A percentile compares a stretch with the other conserved stretches of the same genome.
These are phyloP conservation scores for Ilyonectria mors-panacis DNA, from an alignment of 2,329 filamentous ascomycete genomes.

Conservation along the genomic window DNA sequence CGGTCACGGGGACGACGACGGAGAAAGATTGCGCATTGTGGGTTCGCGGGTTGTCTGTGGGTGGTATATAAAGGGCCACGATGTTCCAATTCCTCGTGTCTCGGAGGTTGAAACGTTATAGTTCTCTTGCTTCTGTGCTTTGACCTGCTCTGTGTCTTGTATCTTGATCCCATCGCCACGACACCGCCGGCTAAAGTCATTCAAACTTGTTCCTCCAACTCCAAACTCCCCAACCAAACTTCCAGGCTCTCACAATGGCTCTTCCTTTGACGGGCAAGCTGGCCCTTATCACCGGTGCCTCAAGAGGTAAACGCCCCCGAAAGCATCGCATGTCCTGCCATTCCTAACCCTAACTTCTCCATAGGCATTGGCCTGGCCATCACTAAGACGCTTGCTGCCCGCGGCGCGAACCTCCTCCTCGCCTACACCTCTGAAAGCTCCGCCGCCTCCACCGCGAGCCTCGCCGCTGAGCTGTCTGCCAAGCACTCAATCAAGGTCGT, in stretches of 20 bases:
- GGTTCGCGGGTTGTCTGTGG: not conserved
- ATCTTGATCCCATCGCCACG: not conserved
- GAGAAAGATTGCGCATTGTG: not conserved
- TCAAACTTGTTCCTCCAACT: slow-evolving; percentile 15
- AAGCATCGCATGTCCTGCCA: not conserved
- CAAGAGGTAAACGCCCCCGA: slow-evolving; percentile 71
- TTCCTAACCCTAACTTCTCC: slow-evolving; percentile 15
- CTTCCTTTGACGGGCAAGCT: slow-evolving; percentile 79
- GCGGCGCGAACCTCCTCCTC: slow-evolving; percentile 47
- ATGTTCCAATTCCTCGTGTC: not conserved
- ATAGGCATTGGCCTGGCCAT: slow-evolving; percentile 46
- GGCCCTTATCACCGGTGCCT: slow-evolving; percentile 84
- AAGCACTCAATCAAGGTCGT: slow-evolving; percentile 73
- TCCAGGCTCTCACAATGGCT: slow-evolving; percentile 51
- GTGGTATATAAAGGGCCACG: not conserved
- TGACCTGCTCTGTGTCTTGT: not conserved
- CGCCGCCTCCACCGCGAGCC: slow-evolving; percentile 31
- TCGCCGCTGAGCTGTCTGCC: slow-evolving; percentile 43
- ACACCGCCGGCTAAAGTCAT: not conserved
- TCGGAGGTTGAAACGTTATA: not conserved
- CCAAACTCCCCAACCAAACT: slow-evolving; percentile 3
- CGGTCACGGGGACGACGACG: not conserved
- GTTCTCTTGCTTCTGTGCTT: not conserved
- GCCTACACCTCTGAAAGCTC: slow-evolving; percentile 44
- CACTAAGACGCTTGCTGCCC: slow-evolving; percentile 44